Conservation (phyloP, 225 moss, liverwort and hornwort species). For the Rhytidiadelphus loreus region DNA sequence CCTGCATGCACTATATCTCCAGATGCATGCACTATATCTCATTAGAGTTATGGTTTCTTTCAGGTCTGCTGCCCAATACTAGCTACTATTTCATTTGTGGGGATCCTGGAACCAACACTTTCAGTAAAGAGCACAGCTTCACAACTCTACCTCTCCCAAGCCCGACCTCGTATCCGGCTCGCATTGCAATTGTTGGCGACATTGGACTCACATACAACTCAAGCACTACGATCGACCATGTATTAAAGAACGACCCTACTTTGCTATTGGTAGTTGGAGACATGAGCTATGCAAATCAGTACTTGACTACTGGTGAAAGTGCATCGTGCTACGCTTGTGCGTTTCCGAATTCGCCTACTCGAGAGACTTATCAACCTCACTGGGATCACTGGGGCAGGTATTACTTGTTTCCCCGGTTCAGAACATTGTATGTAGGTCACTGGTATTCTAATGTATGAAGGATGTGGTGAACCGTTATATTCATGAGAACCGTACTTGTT, state of each 20-base stretch:
- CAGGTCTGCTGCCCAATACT: conserved; percentile 48
- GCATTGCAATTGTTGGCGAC: conserved; percentile 70
- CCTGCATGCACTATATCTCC: neutral
- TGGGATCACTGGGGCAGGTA: conserved; percentile 88
- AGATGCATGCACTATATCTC: neutral
- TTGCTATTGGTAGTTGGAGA: conserved; percentile 61
- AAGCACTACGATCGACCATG: conserved; percentile 50
- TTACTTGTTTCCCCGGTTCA: neutral
- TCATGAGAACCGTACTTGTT: neutral
- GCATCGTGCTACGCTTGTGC: conserved; percentile 56
- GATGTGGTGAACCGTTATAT: neutral
- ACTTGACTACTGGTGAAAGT: conserved; percentile 61
- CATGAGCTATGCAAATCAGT: conserved; percentile 69
- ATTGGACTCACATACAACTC: conserved; percentile 68
- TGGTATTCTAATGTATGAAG: neutral
- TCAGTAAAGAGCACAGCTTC: conserved; percentile 49
- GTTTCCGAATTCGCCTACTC: conserved; percentile 56
- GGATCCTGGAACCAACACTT: conserved; percentile 21
- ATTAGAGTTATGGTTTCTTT: neutral
- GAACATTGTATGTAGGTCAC: neutral
- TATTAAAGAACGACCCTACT: conserved; percentile 48
- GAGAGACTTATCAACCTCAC: conserved; percentile 70
- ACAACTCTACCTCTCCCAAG: conserved; percentile 44
- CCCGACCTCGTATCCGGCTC: conserved; percentile 36
- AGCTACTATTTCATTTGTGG: conserved; percentile 56